A percentile compares a stretch with the other conserved stretches of the same genome.
Conservation (phyloP, 2,329 filamentous ascomycete genomes). For the Neopestalotiopsis sp. region DNA sequence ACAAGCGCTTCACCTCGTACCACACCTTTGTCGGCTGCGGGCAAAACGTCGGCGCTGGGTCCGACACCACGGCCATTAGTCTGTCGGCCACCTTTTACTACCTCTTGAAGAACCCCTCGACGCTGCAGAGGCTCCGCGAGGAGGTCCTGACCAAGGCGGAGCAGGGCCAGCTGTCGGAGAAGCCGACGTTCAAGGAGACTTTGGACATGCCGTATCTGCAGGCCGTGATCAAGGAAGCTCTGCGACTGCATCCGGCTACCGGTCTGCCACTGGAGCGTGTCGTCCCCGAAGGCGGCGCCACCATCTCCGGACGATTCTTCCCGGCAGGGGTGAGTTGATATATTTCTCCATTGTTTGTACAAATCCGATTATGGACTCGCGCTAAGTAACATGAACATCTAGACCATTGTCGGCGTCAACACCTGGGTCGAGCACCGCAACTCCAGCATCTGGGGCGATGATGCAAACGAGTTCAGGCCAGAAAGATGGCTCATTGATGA, state of each 20-base stretch:
- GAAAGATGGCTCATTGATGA: constrained; percentile 45
- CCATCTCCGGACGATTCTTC: constrained; percentile 31
- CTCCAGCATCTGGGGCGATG: constrained; percentile 35
- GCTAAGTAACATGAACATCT: background rate
- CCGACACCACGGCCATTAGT: constrained; percentile 41
- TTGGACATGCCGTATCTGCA: constrained; percentile 49
- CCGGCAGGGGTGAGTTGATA: constrained; percentile 26
- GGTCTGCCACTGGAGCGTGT: constrained; percentile 31
- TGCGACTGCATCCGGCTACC: constrained; percentile 36
- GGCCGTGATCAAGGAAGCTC: constrained; percentile 59
- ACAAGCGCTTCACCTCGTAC: constrained; percentile 35
- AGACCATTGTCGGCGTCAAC: constrained; percentile 40
- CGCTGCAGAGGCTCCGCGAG: constrained; percentile 17
- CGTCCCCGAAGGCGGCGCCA: constrained; percentile 30
- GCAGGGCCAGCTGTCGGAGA: constrained; percentile 18
- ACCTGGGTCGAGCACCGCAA: constrained; percentile 41
- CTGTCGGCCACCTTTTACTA: constrained; percentile 33
- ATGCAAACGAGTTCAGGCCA: constrained; percentile 41
- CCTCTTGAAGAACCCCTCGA: constrained; percentile 25
- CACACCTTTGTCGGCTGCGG: constrained; percentile 28
- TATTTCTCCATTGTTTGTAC: no score
- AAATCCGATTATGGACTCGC: background rate
- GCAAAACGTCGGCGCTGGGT: constrained; percentile 39
- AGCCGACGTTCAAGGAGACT: constrained; percentile 31
- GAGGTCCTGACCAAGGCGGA: constrained; percentile 28